Conservation (phyloP, 768 basidiomycete genomes). For the Pisolithus sp. region DNA sequence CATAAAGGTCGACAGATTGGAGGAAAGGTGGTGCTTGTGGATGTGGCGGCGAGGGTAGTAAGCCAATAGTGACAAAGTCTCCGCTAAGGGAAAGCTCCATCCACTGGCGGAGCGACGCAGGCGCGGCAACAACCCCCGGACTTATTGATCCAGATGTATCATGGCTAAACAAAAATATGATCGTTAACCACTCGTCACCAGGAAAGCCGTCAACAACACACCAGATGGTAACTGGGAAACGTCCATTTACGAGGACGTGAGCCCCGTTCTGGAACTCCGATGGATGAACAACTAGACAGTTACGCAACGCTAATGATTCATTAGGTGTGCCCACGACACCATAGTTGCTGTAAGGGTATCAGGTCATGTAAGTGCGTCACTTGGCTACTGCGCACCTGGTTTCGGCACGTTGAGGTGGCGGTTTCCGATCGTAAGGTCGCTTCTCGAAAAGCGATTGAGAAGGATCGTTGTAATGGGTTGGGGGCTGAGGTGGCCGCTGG, state of each 20-base stretch:
- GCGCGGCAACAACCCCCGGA: conserved; percentile 69
- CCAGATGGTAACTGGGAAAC: conserved; percentile 70
- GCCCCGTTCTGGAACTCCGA: conserved; percentile 67
- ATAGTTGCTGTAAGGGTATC: conserved; percentile 32
- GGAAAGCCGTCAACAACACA: conserved; percentile 30
- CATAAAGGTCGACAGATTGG: conserved; percentile 74
- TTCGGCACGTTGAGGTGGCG: conserved; percentile 27
- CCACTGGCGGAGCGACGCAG: conserved; percentile 81
- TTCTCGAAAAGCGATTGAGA: conserved; percentile 46
- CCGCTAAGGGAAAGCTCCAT: conserved; percentile 76
- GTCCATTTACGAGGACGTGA: conserved; percentile 71
- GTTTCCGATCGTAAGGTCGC: conserved; percentile 37
- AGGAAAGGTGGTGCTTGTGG: conserved; percentile 59
- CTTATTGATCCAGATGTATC: conserved; percentile 69
- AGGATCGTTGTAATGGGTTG: conserved; percentile 50
- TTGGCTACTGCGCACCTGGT: conserved; percentile 15
- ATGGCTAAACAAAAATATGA: conserved; percentile 47
- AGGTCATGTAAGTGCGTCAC: neutral
- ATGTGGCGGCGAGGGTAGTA: conserved; percentile 42
- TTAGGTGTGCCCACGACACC: conserved; percentile 56
- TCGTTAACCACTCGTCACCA: neutral
- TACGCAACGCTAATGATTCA: conserved; percentile 67
- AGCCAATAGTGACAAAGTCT: conserved; percentile 67
- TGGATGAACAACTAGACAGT: conserved; percentile 75
- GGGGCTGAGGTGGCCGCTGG: conserved; percentile 31